phyloP scores from a whole-genome alignment of 495 filamentous ascomycete species.

The Penicillium samsonianum region DNA sequence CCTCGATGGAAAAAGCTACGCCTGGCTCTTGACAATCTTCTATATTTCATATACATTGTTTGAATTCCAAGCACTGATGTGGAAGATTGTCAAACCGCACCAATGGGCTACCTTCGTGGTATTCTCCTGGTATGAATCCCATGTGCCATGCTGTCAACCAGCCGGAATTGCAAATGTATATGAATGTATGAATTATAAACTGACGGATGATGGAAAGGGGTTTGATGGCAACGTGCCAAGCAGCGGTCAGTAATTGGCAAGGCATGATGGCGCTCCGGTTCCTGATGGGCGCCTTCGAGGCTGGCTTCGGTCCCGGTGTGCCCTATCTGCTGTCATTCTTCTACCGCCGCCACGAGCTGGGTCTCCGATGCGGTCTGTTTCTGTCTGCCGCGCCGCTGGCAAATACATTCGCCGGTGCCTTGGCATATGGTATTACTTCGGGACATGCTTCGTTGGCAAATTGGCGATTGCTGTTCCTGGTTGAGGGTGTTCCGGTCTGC shows the following conservation, averaged over 20 bases:
- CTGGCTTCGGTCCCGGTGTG: constrained; percentile 66
- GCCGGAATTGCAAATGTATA: background rate
- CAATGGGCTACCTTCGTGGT: constrained; percentile 51
- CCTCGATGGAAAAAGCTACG: constrained; percentile 52
- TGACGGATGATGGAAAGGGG: constrained; percentile 43
- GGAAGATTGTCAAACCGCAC: constrained; percentile 65
- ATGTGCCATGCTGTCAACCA: constrained; percentile 7
- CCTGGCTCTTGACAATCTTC: constrained; percentile 80
- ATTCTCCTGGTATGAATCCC: constrained; percentile 46
- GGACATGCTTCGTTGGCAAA: constrained; percentile 65
- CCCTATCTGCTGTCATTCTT: constrained; percentile 82
- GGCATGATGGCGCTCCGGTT: constrained; percentile 68
- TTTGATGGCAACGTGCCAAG: constrained; percentile 60
- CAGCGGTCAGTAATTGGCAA: constrained; percentile 60
- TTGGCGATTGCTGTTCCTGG: constrained; percentile 81
- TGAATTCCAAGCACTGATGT: constrained; percentile 70
- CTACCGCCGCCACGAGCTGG: constrained; percentile 76
- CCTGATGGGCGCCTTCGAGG: constrained; percentile 66
- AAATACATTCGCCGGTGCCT: constrained; percentile 77
- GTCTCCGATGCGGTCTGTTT: constrained; percentile 74
- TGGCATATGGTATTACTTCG: constrained; percentile 82
- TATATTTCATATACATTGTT: constrained; percentile 66
- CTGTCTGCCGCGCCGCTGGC: constrained; percentile 78
- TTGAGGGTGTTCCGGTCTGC: constrained; percentile 77
- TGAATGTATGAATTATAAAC: constrained; percentile 1